Percentiles rank a stretch among this genome's conserved stretches.
These are phyloP conservation scores for Sclerotinia borealis DNA, from an alignment of 2,329 filamentous ascomycete genomes.

Conservation along the genomic window DNA sequence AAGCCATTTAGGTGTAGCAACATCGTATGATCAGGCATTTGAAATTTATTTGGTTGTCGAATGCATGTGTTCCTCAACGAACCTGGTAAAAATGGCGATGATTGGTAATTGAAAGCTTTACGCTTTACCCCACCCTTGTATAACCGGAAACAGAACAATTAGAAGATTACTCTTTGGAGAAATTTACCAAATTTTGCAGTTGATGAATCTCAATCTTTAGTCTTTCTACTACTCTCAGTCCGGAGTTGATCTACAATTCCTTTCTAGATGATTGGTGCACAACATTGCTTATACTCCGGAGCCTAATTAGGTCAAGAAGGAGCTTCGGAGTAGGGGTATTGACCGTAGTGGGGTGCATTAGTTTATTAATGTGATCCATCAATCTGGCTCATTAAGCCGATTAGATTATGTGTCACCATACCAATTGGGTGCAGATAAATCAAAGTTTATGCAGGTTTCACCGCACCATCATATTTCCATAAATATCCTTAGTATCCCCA, in stretches of 20 bases:
- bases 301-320: not conserved
- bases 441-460: not conserved
- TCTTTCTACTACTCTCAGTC: not conserved
- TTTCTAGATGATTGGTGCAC: not conserved
- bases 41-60: not conserved
- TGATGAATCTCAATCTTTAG: not conserved
- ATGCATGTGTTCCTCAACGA: not conserved
- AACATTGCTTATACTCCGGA: not conserved
- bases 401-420: not conserved
- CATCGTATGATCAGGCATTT: not conserved
- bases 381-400: not conserved
- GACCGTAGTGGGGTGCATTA: slow-evolving; percentile 2
- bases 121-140: not conserved
- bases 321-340: not conserved
- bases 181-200: not conserved
- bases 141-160: not conserved
- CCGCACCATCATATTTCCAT: not conserved
- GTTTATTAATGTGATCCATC: slow-evolving; percentile 1
- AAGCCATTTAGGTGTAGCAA: not conserved
- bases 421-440: not conserved
- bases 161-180: not conserved
- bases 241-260: not conserved
- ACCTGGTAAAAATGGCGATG: not conserved
- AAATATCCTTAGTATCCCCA: not conserved
- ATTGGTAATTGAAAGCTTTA: not conserved